Conservation (phyloP, 805 yeast genomes). For the Vanderwaltozyma verrucispora region DNA sequence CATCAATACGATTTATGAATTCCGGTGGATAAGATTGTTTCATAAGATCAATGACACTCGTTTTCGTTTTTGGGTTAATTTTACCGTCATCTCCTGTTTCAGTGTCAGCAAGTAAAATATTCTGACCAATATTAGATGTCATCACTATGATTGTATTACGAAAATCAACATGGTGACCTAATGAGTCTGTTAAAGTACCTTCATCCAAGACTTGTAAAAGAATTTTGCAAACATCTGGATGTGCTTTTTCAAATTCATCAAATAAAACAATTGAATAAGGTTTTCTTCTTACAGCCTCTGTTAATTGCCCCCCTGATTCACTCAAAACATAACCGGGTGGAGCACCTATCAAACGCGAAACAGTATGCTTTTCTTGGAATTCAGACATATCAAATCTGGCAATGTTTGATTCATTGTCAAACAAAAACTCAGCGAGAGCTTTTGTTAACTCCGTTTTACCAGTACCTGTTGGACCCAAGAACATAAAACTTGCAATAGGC, state of each 20-base stretch:
- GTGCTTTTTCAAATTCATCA: conserved; percentile 97
- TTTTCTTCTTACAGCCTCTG: conserved; percentile 91
- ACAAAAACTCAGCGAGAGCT: conserved; percentile 81
- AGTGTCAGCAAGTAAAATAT: conserved; percentile 59
- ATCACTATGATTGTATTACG: conserved; percentile 89
- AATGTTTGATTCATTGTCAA: conserved; percentile 79
- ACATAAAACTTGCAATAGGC: conserved; percentile 94
- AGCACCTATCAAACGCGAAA: conserved; percentile 88
- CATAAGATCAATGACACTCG: conserved; percentile 56
- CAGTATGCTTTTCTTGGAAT: conserved; percentile 88
- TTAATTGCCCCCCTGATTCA: conserved; percentile 87
- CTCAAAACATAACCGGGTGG: conserved; percentile 98
- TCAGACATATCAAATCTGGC: conserved; percentile 96
- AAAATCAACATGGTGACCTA: conserved; percentile 90
- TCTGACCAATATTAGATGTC: conserved; percentile 97
- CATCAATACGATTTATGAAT: conserved; percentile 89
- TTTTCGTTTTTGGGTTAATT: conserved; percentile 44
- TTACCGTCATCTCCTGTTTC: conserved; percentile 52
- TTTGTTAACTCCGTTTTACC: conserved; percentile 96
- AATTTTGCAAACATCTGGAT: conserved; percentile 86
- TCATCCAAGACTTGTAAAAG: conserved; percentile 89
- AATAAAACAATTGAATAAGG: conserved; percentile 89
- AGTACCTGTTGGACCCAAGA: conserved; percentile 97
- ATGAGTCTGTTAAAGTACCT: conserved; percentile 89
- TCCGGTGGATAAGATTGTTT: conserved; percentile 81